These are phyloP conservation scores for Astrothelium macrocarpum DNA, from an alignment of 495 filamentous ascomycete species.

Conservation along the genomic window DNA sequence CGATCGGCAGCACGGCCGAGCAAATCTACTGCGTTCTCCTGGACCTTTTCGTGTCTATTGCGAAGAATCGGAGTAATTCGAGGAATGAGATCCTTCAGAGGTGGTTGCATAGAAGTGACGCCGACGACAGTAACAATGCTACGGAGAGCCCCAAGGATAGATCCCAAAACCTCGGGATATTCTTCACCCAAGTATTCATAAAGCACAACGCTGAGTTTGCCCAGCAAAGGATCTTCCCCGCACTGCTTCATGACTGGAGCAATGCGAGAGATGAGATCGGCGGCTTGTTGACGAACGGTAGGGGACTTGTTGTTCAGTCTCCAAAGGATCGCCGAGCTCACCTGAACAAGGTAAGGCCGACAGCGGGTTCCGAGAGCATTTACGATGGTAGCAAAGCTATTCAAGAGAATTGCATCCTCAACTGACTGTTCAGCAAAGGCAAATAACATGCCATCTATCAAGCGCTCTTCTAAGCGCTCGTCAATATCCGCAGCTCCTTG, in stretches of 20 bases:
- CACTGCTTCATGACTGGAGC: conserved; percentile 99
- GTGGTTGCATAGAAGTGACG: conserved; percentile 96
- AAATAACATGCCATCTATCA: conserved; percentile 93
- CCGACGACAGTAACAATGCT: conserved; percentile 97
- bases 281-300: conserved; percentile 92
- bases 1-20: conserved; percentile 98
- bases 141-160: conserved; percentile 87
- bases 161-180: conserved; percentile 95
- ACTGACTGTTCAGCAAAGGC: conserved; percentile 98
- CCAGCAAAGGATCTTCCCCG: conserved; percentile 89
- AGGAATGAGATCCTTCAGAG: conserved; percentile 94
- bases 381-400: conserved; percentile 97
- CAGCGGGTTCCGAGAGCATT: conserved; percentile 89
- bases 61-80: conserved; percentile 93
- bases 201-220: conserved; percentile 89
- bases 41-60: conserved; percentile 98
- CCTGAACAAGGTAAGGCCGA: conserved; percentile 94
- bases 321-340: conserved; percentile 95
- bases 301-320: conserved; percentile 94
- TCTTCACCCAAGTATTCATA: conserved; percentile 99
- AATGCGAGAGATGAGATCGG: conserved; percentile 92
- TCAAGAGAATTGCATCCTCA: conserved; percentile 90
- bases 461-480: conserved; percentile 79
- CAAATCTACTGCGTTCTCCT: conserved; percentile 99
- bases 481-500: conserved; percentile 91